Evolutionary conservation across 2,329 filamentous ascomycete genomes (phyloP), one percentile per base, ranked within the genome.

Genomic region (Colletotrichum chlorophyti): DNA sequence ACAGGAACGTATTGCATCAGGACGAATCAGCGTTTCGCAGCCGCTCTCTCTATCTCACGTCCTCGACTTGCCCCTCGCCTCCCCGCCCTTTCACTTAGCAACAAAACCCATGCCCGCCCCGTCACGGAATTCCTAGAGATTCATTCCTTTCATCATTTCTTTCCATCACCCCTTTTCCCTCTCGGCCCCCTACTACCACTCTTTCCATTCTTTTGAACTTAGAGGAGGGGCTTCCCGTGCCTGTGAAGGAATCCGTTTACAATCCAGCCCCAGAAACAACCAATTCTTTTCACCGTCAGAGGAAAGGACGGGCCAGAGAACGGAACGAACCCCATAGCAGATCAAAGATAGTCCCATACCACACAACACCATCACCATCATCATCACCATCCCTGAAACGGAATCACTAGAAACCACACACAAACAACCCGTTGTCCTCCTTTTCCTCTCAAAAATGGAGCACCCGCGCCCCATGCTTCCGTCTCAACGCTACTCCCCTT

Each of bases 401-500:
- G 23, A 31, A 49, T 40, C 46, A 26, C 38, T 38, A 47, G 41
- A 29, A 55, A 51, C 46, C 17, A 40, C 38, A 32, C 27, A 63
- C 62, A 60, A 60, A 63, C 63, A 70, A 76, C 61, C 72, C 75
- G 48, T 74, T 78, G 63, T 77, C 80, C 37, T 74, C 83, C 61
- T 71, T 83, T 63, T 75, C 81, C 45, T 79, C 79, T 48, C 17
- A 40, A 37, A 32, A 32, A 63, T 63, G 61, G 61, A 63, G 63
- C 71, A 76, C 61, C 72, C 75, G 48, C 75, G 78, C 63, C 77
- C 80, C 37, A 74, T 83, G 61, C 72, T 83, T 63, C 75, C 81
- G 46, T 79, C 79, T 48, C 81, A 84, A 68, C 76, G 78, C 65
- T 82, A 78, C 67, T 80, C 79, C 50, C 73, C 75, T 58, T 70